phyloP scores from a whole-genome alignment of 208 protist species.

The Blechomonas ayalai region DNA sequence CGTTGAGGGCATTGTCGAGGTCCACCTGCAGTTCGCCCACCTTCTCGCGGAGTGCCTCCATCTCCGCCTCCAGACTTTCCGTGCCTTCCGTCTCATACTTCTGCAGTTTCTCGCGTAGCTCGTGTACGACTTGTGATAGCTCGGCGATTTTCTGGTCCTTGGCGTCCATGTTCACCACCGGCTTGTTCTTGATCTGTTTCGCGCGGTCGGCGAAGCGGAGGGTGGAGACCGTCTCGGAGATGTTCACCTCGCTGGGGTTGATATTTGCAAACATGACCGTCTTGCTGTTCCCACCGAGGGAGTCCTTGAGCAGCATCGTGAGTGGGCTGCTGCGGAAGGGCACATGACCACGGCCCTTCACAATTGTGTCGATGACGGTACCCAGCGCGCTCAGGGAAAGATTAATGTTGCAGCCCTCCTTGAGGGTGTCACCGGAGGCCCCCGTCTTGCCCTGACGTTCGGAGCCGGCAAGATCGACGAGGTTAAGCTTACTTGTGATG shows the following conservation, averaged over 20 bases:
- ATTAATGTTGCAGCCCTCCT: conserved; percentile 93
- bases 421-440: conserved; percentile 85
- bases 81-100: conserved; percentile 72
- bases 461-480: conserved; percentile 90
- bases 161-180: conserved; percentile 82
- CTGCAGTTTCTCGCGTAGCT: conserved; percentile 73
- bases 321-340: conserved; percentile 81
- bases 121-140: conserved; percentile 56
- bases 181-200: conserved; percentile 92
- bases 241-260: conserved; percentile 79
- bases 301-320: conserved; percentile 90
- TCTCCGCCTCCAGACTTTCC: conserved; percentile 51
- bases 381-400: conserved; percentile 86
- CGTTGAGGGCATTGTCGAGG: conserved; percentile 63
- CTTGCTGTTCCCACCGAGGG: conserved; percentile 84
- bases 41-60: conserved; percentile 49
- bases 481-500: conserved; percentile 84
- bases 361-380: conserved; percentile 88
- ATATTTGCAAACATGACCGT: conserved; percentile 91
- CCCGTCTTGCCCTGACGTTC: conserved; percentile 89
- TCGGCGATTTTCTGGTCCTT: conserved; percentile 88
- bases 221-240: conserved; percentile 86
- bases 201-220: conserved; percentile 85
- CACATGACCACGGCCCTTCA: conserved; percentile 79
- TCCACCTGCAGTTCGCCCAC: conserved; percentile 66